Evolutionary conservation across 163 green algal genomes (phyloP), one percentile per base, ranked within the genome.

Genomic region (Volvox carteri): DNA sequence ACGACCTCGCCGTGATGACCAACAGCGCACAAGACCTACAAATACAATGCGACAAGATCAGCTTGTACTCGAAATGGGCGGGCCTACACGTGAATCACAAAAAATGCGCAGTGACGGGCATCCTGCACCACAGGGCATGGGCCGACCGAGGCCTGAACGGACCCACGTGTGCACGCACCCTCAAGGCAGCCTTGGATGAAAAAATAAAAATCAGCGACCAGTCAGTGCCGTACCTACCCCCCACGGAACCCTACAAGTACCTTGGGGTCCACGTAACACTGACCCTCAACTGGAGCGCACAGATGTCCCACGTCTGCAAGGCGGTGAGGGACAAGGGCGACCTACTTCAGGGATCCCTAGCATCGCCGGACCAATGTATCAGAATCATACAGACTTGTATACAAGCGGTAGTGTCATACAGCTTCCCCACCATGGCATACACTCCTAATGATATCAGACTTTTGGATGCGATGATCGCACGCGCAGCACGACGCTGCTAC

Each of bases 41-140:
- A n/a, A n/a, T n/a, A n/a, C n/a, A n/a, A n/a, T n/a, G n/a, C n/a
- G n/a, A n/a, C n/a, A n/a, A n/a, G n/a, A n/a, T n/a, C n/a, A n/a
- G n/a, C n/a, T n/a, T n/a, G n/a, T n/a, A n/a, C n/a, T n/a, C n/a
- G n/a, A n/a, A n/a, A n/a, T n/a, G n/a, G n/a, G n/a, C n/a, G n/a
- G n/a, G n/a, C n/a, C n/a, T n/a, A n/a, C n/a, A n/a, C n/a, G n/a
- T n/a, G 7, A 92, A 92, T 44, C 65, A 44, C 44, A 67, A 1
- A n/a, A 94, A 94, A 75, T 90, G 81, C 16, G 44, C 7, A 8
- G 73, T 89, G 0, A 91, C 85, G 35, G 87, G 80, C 19, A 90
- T 93, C 5, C 67, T 93, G 0, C 72, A 92, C 21, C 1, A 37
- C 4, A n/a, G 28, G 1, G 78, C 78, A 19, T 37, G 25, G 5